A percentile compares a stretch with the other conserved stretches of the same genome.
Evolutionary conservation across 2,329 filamentous ascomycete genomes (phyloP).

Genomic region (Graphilbum ipis-grandicollis): DNA sequence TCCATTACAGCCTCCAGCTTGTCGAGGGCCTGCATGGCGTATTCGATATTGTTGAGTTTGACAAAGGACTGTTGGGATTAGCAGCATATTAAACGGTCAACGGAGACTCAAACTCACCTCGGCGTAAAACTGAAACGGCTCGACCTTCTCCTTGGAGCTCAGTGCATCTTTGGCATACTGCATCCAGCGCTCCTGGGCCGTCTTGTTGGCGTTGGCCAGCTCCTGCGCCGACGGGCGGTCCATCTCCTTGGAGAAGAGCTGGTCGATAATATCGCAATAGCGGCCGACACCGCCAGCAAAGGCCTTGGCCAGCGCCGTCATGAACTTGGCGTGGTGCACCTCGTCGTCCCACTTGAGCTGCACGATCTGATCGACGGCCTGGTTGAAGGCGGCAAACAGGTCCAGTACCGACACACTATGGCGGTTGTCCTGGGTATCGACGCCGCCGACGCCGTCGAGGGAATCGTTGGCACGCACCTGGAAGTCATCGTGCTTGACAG

Average conservation of each 20-base stretch:
- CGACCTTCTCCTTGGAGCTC: slow-evolving; percentile 79
- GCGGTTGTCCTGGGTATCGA: slow-evolving; percentile 57
- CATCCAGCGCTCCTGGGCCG: slow-evolving; percentile 82
- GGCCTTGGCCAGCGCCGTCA: slow-evolving; percentile 78
- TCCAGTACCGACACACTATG: slow-evolving; percentile 91
- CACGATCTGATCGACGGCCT: slow-evolving; percentile 74
- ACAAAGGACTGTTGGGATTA: slow-evolving; percentile 56
- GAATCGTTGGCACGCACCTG: slow-evolving; percentile 51
- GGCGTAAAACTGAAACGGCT: slow-evolving; percentile 91
- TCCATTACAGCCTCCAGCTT: slow-evolving; percentile 80
- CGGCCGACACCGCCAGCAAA: slow-evolving; percentile 68
- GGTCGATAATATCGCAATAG: slow-evolving; percentile 85
- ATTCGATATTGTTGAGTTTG: slow-evolving; percentile 96
- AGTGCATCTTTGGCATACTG: slow-evolving; percentile 88
- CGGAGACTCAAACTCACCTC: slow-evolving; percentile 35
- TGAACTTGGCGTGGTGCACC: slow-evolving; percentile 86
- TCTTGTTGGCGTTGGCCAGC: slow-evolving; percentile 57
- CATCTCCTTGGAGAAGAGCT: slow-evolving; percentile 80
- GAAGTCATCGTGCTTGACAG: slow-evolving; percentile 81
- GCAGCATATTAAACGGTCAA: neutral
- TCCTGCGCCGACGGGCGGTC: slow-evolving; percentile 80
- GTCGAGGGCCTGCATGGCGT: slow-evolving; percentile 80
- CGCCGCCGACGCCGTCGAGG: no score
- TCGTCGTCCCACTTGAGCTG: slow-evolving; percentile 86
- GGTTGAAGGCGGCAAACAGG: slow-evolving; percentile 84